Conservation (phyloP, 2,329 filamentous ascomycete species). For the Hypoxylon sp. region DNA sequence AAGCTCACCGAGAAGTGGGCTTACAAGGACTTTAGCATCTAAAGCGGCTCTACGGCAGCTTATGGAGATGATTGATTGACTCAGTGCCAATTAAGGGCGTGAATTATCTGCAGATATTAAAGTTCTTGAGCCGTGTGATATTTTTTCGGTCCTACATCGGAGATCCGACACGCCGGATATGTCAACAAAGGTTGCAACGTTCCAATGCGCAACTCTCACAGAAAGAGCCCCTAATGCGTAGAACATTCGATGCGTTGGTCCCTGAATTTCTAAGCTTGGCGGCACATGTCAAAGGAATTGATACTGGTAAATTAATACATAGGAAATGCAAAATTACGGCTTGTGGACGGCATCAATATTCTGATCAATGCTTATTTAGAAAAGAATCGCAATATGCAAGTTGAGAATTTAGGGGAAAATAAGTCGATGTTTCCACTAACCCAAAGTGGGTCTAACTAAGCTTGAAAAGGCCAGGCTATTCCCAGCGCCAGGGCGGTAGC, state of each 20-base stretch:
- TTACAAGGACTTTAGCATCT: slow-evolving; percentile 90
- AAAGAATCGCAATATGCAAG: slow-evolving; percentile 8
- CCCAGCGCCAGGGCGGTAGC: slow-evolving; percentile 24
- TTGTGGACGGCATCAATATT: neutral
- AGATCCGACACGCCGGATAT: slow-evolving; percentile 17
- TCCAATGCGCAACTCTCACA: slow-evolving; percentile 21
- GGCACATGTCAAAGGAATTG: neutral
- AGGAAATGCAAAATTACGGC: neutral
- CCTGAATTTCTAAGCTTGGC: neutral
- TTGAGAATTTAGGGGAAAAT: slow-evolving; percentile 1
- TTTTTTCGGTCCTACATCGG: slow-evolving; percentile 31
- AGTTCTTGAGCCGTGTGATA: slow-evolving; percentile 8
- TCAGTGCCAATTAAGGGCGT: neutral
- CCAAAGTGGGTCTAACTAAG: slow-evolving; percentile 14
- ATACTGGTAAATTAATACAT: neutral
- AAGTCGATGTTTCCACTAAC: slow-evolving; percentile 16
- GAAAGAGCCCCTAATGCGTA: slow-evolving; percentile 27
- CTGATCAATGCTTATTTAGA: slow-evolving; percentile 2
- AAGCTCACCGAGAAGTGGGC: slow-evolving; percentile 96
- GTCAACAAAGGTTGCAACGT: slow-evolving; percentile 17
- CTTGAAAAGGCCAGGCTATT: slow-evolving; percentile 25
- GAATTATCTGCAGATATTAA: slow-evolving; percentile 3
- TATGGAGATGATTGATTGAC: neutral
- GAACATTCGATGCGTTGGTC: slow-evolving; percentile 23
- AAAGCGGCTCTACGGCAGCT: slow-evolving; percentile 15